A percentile compares a stretch with the other conserved stretches of the same genome.
These are phyloP conservation scores for Fistulinella staudtii DNA, from an alignment of 1,284 basidiomycete genomes.

Conservation along the genomic window DNA sequence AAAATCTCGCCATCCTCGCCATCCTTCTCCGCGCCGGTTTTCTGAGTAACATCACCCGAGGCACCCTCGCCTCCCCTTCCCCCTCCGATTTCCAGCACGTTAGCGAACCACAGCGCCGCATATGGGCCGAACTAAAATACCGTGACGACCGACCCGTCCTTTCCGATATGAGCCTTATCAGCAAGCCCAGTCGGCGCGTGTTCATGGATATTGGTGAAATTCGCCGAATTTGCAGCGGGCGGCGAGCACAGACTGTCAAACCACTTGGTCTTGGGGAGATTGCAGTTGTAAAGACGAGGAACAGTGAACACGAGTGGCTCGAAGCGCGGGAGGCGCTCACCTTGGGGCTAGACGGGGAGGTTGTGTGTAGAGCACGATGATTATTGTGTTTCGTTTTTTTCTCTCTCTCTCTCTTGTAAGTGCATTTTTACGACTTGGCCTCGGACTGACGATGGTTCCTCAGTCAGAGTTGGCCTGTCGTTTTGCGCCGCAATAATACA, in stretches of 20 bases:
- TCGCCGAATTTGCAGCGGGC: conserved; percentile 67
- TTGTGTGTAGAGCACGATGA: conserved; percentile 68
- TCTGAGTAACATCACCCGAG: conserved; percentile 75
- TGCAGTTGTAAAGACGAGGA: conserved; percentile 71
- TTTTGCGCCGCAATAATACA: too few species aligned
- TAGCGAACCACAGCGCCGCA: conserved; percentile 58
- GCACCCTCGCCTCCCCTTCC: conserved; percentile 63
- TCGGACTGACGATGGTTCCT: too few species aligned
- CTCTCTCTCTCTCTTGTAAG: too few species aligned
- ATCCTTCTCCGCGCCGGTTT: conserved; percentile 88
- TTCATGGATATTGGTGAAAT: conserved; percentile 74
- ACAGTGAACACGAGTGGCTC: conserved; percentile 63
- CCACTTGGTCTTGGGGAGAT: conserved; percentile 84
- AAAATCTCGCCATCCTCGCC: conserved; percentile 72
- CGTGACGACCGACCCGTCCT: conserved; percentile 82
- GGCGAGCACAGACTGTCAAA: conserved; percentile 65
- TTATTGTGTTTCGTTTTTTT: too few species aligned
- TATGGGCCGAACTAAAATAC: conserved; percentile 92
- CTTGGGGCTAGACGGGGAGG: conserved; percentile 63
- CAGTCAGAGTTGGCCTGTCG: too few species aligned
- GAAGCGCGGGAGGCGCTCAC: conserved; percentile 57
- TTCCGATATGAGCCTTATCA: conserved; percentile 38
- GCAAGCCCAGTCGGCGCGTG: conserved; percentile 44
- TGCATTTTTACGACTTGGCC: too few species aligned
- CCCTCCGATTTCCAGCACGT: conserved; percentile 58